These are phyloP conservation scores for Paracamarosporium sp. DNA, from an alignment of 2,329 filamentous ascomycete species.

Conservation along the genomic window DNA sequence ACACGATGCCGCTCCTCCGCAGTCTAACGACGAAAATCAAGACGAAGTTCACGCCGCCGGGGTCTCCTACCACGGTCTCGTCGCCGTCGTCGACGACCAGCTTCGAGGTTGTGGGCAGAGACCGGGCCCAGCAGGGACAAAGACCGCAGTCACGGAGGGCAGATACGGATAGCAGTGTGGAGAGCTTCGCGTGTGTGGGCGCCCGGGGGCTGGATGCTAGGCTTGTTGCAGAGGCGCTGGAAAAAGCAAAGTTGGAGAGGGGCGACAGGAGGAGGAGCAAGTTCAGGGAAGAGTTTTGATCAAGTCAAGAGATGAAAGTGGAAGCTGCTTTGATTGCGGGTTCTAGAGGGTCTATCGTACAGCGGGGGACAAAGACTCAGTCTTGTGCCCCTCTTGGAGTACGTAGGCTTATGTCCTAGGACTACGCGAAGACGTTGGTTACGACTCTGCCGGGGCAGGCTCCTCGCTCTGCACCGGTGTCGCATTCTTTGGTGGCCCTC, in stretches of 20 bases:
- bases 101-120: conserved; percentile 35
- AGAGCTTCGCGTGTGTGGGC: conserved; percentile 9
- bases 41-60: conserved; percentile 32
- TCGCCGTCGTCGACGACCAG: conserved; percentile 19
- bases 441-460: conserved; percentile 4
- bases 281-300: conserved; percentile 38
- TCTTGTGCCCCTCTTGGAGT: too few species aligned
- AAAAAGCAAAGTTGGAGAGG: conserved; percentile 19
- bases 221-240: background rate
- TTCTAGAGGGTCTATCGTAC: background rate
- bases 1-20: conserved; percentile 39
- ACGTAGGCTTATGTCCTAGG: background rate
- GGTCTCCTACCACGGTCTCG: conserved; percentile 30
- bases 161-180: conserved; percentile 6
- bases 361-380: background rate
- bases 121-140: too few species aligned
- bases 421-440: background rate
- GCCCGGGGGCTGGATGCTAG: background rate
- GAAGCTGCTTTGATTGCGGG: background rate
- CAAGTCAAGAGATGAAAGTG: conserved; percentile 11
- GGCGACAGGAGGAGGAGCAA: conserved; percentile 34
- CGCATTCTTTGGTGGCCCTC: conserved; percentile 44
- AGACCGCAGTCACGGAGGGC: conserved; percentile 19
- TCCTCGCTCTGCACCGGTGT: conserved; percentile 27
- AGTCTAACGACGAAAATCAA: conserved; percentile 38